Evolutionary conservation across 257 asterid genomes (phyloP), one percentile per base, ranked within the genome.

Genomic region (Jasminum sambac): DNA sequence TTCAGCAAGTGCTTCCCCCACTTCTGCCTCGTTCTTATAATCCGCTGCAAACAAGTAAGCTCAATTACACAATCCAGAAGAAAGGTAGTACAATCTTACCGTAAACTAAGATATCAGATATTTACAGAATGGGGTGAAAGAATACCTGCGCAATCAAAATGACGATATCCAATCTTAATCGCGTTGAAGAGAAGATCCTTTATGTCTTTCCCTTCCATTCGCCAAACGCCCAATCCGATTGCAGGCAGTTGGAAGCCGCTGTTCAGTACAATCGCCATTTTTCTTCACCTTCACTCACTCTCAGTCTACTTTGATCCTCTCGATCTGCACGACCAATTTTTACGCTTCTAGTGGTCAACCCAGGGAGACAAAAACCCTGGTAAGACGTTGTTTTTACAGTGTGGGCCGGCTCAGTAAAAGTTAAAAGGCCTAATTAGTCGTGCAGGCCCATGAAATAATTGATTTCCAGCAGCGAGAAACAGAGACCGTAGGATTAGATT

Each of bases 1-100:
- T 68, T 85, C 94, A 50, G 81, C 80, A 50, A 87, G 87, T 17
- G 90, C 94, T 58, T 85, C 87, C 55, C 90, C 94, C 12, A 87
- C 94, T 68, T 87, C 89, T 17, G 77, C 79, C 81, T 87, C 94
- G 73, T 87, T 87, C 77, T 81, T 78, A 68, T 87, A 87, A 69
- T 87, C 87, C 66, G 90, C 94, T 87, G 86, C 81, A 74, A 68
- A 70, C 52, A 72, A 30, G 64, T 55, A 61, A 65, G 19, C 58
- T 10, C n/a, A 60, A 43, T 46, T 25, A 34, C 11, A 60, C 30
- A 26, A 11, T 6, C 42, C 52, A 16, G 9, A 6, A 17, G 43
- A 72, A 52, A 34, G 12, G 42, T 36, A 66, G 16, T 42, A 11
- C 63, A 42, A 25, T 11, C 16, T 61, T 17, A 48, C 23, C 16